Conservation (phyloP, 371 early-diverging fungal genomes). For the Lichtheimia ornata region DNA sequence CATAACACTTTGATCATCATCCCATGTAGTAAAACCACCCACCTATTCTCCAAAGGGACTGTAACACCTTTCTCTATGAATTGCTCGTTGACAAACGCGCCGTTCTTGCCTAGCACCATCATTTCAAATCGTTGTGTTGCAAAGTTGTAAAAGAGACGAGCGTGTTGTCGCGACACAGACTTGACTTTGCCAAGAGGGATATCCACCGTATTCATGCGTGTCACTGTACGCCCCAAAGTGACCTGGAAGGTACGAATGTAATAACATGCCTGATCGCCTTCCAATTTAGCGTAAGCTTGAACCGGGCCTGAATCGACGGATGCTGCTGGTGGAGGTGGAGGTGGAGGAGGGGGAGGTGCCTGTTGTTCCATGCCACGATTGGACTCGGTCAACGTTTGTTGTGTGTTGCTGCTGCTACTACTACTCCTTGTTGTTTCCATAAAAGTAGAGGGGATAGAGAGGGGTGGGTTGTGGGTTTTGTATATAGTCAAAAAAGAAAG, state of each 20-base stretch:
- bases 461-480: too few species aligned
- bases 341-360: too few species aligned
- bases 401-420: too few species aligned
- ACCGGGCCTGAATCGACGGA: conserved; percentile 53
- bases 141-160: conserved; percentile 81
- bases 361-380: too few species aligned
- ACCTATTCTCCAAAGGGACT: conserved; percentile 73
- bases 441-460: too few species aligned
- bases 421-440: too few species aligned
- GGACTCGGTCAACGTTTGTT: too few species aligned
- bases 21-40: background rate
- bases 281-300: conserved; percentile 89
- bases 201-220: conserved; percentile 61
- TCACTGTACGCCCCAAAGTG: conserved; percentile 71
- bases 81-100: conserved; percentile 78
- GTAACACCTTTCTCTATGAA: conserved; percentile 70
- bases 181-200: conserved; percentile 81
- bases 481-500: too few species aligned
- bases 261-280: conserved; percentile 80
- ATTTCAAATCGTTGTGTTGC: conserved; percentile 76
- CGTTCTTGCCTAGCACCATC: conserved; percentile 84
- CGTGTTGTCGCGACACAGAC: conserved; percentile 82
- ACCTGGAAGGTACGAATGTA: conserved; percentile 79
- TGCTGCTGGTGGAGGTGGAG: conserved; percentile 10
- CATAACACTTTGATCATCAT: background rate